These are phyloP conservation scores for Suhomyces atakaporum DNA, from an alignment of 1,139 yeast genomes.

Conservation along the genomic window DNA sequence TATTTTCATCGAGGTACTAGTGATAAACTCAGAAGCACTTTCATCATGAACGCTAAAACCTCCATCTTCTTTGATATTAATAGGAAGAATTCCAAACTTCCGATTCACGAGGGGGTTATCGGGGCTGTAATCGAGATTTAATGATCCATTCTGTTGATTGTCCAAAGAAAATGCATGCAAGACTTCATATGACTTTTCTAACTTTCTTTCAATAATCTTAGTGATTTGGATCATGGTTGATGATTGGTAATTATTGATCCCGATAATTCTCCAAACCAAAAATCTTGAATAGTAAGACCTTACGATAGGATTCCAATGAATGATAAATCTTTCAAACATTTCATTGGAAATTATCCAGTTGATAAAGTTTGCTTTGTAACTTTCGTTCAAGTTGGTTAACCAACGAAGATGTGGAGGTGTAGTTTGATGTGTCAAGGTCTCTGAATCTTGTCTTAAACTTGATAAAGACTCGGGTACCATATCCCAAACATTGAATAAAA, in stretches of 20 bases:
- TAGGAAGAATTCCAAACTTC: conserved; percentile 47
- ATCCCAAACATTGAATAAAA: conserved; percentile 76
- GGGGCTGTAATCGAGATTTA: conserved; percentile 35
- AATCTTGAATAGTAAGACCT: conserved; percentile 69
- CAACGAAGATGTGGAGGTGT: conserved; percentile 26
- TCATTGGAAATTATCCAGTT: conserved; percentile 54
- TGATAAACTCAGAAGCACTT: conserved; percentile 12
- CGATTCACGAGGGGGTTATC: conserved; percentile 55
- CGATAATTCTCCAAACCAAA: conserved; percentile 67
- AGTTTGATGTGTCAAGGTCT: conserved; percentile 3
- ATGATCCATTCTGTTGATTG: conserved; percentile 7
- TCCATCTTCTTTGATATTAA: conserved; percentile 34
- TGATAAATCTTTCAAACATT: conserved; percentile 58
- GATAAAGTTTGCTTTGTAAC: conserved; percentile 49
- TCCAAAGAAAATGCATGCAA: conserved; percentile 20
- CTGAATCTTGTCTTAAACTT: conserved; percentile 6
- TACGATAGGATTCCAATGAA: conserved; percentile 80
- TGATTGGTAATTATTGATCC: conserved; percentile 46
- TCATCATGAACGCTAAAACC: conserved; percentile 19
- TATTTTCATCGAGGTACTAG: conserved; percentile 23
- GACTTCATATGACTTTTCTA: conserved; percentile 26
- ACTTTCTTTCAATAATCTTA: conserved; percentile 30
- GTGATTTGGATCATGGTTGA: conserved; percentile 37
- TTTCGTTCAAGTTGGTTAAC: conserved; percentile 37
- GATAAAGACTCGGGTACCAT: conserved; percentile 50